Base-by-base conservation (phyloP, 768 basidiomycete genomes). In the Pulveroboletus ravenelii region DNA sequence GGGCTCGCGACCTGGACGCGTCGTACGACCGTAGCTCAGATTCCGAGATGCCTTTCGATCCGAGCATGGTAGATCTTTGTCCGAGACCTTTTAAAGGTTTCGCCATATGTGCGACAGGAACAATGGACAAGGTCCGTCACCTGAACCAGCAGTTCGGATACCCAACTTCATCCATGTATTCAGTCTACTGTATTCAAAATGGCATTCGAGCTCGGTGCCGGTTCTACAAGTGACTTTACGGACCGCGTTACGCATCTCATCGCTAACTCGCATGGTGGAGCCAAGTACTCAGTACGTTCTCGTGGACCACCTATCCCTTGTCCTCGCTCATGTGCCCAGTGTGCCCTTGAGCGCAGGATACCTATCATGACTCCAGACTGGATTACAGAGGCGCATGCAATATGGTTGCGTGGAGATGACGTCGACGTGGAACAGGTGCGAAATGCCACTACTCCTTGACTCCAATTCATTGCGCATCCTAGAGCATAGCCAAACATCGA, bases 221-320 rank as follows among this genome's bases (percentile, higher is more conserved):
- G 69, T 4, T 75, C 79, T 39, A 76, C 80, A 14, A 78, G 70
- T 30, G 85, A 89, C 43, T 84, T 95, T 54, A 97, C 92, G 0
- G 86, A 91, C 62, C 74, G 75, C 41, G 86, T 89, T n/a, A 94
- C 92, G 0, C 93, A 95, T 72, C 77, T 97, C 18, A 75, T 97
- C 37, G 90, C 93, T 0, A 71, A 69, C n/a, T 76, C 74, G n/a
- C 84, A 89, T 60, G 89, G 88, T 3, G 84, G 91, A 18, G 79
- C 85, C 12, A 97, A 97, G 62, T 95, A 96, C 64, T 72, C 64
- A 67, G 93, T 89, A 49, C 51, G 78, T 65, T 18, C 40, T 17
- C 36, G 49, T 44, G 45, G n/a, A 5, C 20, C 2, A 8, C 7
- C 9, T 5, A 23, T n/a, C 10, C 15, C 41, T 39, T 34, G 18